Base-by-base conservation (phyloP, 768 basidiomycete species). In the Leucogyrophana mollusca region DNA sequence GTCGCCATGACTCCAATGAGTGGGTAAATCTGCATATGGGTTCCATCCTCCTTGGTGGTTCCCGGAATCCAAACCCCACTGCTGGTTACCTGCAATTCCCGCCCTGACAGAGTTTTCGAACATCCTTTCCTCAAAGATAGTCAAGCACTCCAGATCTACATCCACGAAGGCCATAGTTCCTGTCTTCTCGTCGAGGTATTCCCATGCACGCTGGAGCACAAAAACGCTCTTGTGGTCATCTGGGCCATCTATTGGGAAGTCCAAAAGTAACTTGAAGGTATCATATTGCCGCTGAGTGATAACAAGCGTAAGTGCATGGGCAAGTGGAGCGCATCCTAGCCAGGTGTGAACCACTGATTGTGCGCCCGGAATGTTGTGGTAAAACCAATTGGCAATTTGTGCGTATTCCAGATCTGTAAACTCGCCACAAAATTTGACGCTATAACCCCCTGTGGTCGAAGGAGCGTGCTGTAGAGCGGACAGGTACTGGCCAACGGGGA, bases 321-420 rank as follows among this genome's bases (percentile, higher is more conserved):
- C 38, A 40, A 40, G 20, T 20, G 38, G 38, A 17, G 38, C 38
- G 22, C 38, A 17, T 4, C 38, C 38, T 4, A 40, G 20, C 38
- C 38, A 40, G 11, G 7, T 10, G 23, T 40, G 38, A 4, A 22
- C 7, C 8, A 10, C 11, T 10, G 18, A 13, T 22, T 40, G 13
- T 13, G 20, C 38, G 13, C 38, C 38, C 4, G 38, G 38, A 23
- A 17, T 20, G 14, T 40, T 18, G 23, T 40, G 38, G 38, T 20
- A 22, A 20, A 40, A 40, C 38, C 38, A 40, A 23, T 40, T 40
- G n/a, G 38, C 38, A 22, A 40, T 20, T 13, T 40, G 16, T 16
- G 38, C 38, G 14, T 23, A 23, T 40, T 17, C 38, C 14, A 8
- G 13, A 16, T 10, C 13, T 4, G 38, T 18, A 14, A 40, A 40